Conservation (phyloP, 2,329 filamentous ascomycete species). For the Monosporascus ibericus region DNA sequence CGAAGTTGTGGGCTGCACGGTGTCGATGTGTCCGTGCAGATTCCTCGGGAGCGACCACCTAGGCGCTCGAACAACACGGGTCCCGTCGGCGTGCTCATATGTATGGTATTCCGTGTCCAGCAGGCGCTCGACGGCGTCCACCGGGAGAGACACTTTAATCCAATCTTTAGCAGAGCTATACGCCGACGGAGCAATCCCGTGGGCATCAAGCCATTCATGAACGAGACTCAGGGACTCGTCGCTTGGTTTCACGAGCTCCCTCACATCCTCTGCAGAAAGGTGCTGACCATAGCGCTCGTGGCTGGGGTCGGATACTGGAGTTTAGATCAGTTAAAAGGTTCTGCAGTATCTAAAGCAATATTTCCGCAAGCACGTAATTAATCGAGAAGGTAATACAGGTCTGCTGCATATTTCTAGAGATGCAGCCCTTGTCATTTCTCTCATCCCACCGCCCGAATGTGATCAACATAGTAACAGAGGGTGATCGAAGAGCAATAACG, state of each 20-base stretch:
- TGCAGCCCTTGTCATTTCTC: no score
- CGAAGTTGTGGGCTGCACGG: slow-evolving; percentile 55
- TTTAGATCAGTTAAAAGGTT: not conserved
- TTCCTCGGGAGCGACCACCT: slow-evolving; percentile 53
- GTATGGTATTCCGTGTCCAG: slow-evolving; percentile 46
- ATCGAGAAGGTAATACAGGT: no score
- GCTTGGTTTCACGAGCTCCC: slow-evolving; percentile 46
- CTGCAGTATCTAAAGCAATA: not conserved
- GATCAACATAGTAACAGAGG: not conserved
- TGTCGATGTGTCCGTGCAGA: slow-evolving; percentile 52
- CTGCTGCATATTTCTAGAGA: no score
- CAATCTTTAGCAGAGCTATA: slow-evolving; percentile 52
- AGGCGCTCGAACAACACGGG: slow-evolving; percentile 43
- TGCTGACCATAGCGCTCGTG: slow-evolving; percentile 50
- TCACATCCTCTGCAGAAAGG: slow-evolving; percentile 43
- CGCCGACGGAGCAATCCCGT: slow-evolving; percentile 38
- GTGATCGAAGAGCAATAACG: no score
- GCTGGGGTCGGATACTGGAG: slow-evolving; percentile 42
- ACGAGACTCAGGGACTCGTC: slow-evolving; percentile 45
- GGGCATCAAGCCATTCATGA: slow-evolving; percentile 48
- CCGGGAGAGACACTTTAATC: slow-evolving; percentile 46
- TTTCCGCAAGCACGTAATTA: no score
- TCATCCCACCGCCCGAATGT: not conserved
- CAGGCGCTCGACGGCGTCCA: slow-evolving; percentile 45
- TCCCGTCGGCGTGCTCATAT: slow-evolving; percentile 50